phyloP scores from a whole-genome alignment of 805 yeast species.

The Candida anglica region DNA sequence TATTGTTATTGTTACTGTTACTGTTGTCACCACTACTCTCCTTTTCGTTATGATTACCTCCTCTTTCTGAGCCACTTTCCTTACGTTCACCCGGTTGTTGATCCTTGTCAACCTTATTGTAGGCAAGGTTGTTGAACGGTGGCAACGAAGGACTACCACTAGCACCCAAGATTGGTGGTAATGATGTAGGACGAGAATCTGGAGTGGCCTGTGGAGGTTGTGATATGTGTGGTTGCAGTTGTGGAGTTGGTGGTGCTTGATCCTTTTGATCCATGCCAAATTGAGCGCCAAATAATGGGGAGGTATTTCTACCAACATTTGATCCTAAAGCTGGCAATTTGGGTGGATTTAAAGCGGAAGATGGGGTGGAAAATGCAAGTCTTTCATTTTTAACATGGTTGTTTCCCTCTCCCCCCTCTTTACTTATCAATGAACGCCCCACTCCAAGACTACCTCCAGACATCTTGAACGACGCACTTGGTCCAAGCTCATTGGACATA shows the following conservation, averaged over 20 bases:
- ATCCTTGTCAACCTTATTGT: background rate
- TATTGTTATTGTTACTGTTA: constrained; percentile 9
- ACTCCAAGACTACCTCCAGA: constrained; percentile 4
- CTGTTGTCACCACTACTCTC: constrained; percentile 4
- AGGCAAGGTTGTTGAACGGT: constrained; percentile 15
- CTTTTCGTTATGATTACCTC: constrained; percentile 1
- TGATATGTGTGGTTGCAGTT: constrained; percentile 16
- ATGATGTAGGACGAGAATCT: constrained; percentile 11
- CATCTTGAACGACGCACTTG: constrained; percentile 37
- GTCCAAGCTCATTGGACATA: constrained; percentile 42
- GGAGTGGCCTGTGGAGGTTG: constrained; percentile 13
- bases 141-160: constrained; percentile 18
- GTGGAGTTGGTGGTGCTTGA: no score
- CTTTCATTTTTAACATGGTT: constrained; percentile 10
- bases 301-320: constrained; percentile 17
- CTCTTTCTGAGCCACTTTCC: background rate
- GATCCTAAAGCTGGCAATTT: constrained; percentile 30
- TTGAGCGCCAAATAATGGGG: constrained; percentile 48
- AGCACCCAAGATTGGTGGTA: constrained; percentile 17
- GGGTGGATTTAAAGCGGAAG: constrained; percentile 33
- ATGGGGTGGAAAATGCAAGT: constrained; percentile 29
- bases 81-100: background rate
- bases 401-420: constrained; percentile 19
- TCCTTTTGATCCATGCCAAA: constrained; percentile 18
- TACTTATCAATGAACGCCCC: constrained; percentile 28